Conservation (phyloP, 176 grass and related monocot genomes). For the Oryza brachyantha region DNA sequence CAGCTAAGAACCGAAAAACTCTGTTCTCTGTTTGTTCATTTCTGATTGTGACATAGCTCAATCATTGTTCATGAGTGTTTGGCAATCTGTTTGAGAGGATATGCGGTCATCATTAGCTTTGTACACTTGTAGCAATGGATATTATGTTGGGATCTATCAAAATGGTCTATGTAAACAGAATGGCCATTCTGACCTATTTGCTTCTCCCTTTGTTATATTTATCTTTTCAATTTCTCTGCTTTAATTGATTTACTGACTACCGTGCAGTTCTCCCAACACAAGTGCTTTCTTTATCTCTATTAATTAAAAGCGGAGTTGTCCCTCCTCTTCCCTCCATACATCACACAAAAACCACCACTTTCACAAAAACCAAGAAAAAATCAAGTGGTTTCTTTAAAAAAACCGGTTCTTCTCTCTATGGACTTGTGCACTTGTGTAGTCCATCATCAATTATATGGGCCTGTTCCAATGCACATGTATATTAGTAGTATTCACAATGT, state of each 20-base stretch:
- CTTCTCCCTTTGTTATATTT: neutral
- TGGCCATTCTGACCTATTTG: neutral
- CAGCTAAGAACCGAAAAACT: neutral
- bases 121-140: neutral
- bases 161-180: neutral
- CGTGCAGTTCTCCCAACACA: neutral
- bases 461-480: no score
- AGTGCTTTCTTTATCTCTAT: neutral
- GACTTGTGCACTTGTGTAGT: no score
- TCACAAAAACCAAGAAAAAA: no score
- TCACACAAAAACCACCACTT: no score
- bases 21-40: neutral
- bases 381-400: no score
- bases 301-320: no score
- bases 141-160: neutral
- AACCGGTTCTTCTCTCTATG: no score
- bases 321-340: no score
- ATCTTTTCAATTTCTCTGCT: conserved; percentile 4
- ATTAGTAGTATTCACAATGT: neutral
- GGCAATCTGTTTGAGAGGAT: neutral
- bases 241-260: conserved; percentile 7
- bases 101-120: neutral
- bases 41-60: neutral
- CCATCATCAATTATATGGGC: no score
- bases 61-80: neutral